Evolutionary conservation across 306 rosid species (phyloP).

Genomic region (Canavalia gladiata): DNA sequence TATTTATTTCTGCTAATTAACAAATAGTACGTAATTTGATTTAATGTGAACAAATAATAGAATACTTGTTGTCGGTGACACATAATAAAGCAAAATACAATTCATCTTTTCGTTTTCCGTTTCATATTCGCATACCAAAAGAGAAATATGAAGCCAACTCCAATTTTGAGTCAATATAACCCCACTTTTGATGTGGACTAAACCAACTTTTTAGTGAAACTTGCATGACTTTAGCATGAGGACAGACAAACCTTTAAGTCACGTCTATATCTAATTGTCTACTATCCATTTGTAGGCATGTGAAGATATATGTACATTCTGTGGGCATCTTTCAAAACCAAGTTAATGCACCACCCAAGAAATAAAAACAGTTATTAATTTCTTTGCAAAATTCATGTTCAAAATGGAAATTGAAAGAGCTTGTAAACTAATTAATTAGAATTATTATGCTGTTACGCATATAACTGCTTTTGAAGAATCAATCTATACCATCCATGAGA

Average conservation of each 20-base stretch:
- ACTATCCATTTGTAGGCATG: constrained; percentile 56
- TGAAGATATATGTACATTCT: constrained; percentile 32
- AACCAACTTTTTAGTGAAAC: constrained; percentile 45
- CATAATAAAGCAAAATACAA: constrained; percentile 18
- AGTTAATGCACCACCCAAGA: constrained; percentile 26
- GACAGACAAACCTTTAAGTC: constrained; percentile 54
- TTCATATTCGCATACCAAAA: constrained; percentile 33
- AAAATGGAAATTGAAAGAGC: background rate
- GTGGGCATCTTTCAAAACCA: constrained; percentile 26
- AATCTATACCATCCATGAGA: background rate
- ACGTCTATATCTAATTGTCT: constrained; percentile 58
- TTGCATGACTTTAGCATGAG: constrained; percentile 48
- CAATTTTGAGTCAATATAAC: constrained; percentile 47
- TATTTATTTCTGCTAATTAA: background rate
- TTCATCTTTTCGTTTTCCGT: constrained; percentile 5
- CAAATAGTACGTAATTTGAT: background rate
- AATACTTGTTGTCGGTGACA: constrained; percentile 34
- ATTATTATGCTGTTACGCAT: background rate
- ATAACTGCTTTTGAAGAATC: background rate
- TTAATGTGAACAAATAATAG: background rate
- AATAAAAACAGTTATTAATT: background rate
- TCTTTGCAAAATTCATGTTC: constrained; percentile 5
- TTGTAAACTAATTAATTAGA: constrained; percentile 10
- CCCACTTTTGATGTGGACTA: constrained; percentile 46
- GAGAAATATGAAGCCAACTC: constrained; percentile 30